Evolutionary conservation across 495 filamentous ascomycete genomes (phyloP), one percentile per base, ranked within the genome.

Genomic region (Cenococcum geophilum): DNA sequence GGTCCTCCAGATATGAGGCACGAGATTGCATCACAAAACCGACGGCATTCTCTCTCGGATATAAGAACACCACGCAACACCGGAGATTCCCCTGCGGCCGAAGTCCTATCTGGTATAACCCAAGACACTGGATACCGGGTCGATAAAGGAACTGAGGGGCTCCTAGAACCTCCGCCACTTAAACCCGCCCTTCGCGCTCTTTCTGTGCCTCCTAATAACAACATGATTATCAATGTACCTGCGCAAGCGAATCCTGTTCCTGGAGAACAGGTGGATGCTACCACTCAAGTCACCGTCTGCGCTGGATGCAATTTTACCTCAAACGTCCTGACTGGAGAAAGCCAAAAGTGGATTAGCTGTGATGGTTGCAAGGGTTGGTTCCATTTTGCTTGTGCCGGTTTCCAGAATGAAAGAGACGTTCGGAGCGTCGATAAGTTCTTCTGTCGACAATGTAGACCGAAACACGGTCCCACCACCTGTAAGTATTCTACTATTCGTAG

Each of bases 351-450:
- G 87, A 88, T 90, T 60, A 82, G 79, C 32, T 90, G 87, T 65
- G 86, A 90, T 70, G 86, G 84, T 35, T 90, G 87, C 70, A 87
- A 87, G 64, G 77, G 75, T 25, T 90, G 87, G 87, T 88, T 83
- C 64, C 87, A 90, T 69, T 86, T 84, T 52, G 79, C 82, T 40
- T 90, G 87, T 69, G 86, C 86, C 20, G 85, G 83, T 5, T 86
- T 89, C 66, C 85, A 86, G 65, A 86, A 78, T 66, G 83, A 84
- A 59, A 75, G 81, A n/a, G 83, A 87, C 63, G 80, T 88, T 25
- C 79, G 85, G 55, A 82, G 81, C 32, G 83, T 90, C 20, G 87
- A 89, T 69, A 90, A 88, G 65, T 89, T 82, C 62, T 84, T 86
- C 57, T 90, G 87, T 65, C 73, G 71, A 32, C 69, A 70, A 43